These are phyloP conservation scores for Dalbergia cultrata DNA, from an alignment of 306 rosid genomes.

Conservation along the genomic window DNA sequence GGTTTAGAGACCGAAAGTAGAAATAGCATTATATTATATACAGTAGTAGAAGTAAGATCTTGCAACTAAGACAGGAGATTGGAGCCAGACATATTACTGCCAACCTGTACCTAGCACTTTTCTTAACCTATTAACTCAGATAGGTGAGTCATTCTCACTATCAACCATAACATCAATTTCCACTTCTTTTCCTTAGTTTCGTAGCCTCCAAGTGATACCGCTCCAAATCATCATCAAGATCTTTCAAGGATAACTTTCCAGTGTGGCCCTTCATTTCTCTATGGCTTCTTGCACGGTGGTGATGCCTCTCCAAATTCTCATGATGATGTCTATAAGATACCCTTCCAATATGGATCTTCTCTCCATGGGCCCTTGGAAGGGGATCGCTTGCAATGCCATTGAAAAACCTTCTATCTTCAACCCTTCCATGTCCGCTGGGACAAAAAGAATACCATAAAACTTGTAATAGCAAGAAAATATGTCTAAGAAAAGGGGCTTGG, in stretches of 20 bases:
- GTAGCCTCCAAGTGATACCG: conserved; percentile 54
- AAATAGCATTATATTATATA: conserved; percentile 1
- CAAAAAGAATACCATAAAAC: conserved; percentile 11
- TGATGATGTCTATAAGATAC: conserved; percentile 51
- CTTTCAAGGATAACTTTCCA: conserved; percentile 51
- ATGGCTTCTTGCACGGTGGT: conserved; percentile 27
- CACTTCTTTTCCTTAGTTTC: conserved; percentile 19
- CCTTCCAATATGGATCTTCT: conserved; percentile 27
- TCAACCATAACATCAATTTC: conserved; percentile 27
- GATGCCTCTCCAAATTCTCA: conserved; percentile 53
- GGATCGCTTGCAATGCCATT: conserved; percentile 8
- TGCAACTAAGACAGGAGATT: conserved; percentile 6
- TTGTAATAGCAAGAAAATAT: conserved; percentile 4
- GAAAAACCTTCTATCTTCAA: conserved; percentile 38
- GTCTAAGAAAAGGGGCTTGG: neutral
- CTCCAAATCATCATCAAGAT: conserved; percentile 79
- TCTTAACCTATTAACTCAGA: conserved; percentile 27
- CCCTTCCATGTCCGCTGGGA: conserved; percentile 46
- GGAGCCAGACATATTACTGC: neutral
- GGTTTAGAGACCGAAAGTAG: neutral
- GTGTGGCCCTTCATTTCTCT: conserved; percentile 29
- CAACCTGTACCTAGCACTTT: neutral
- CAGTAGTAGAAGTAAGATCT: neutral
- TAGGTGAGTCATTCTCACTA: conserved; percentile 21
- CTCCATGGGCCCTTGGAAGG: conserved; percentile 42